phyloP scores from a whole-genome alignment of 345 rosid species.

The Eutrema heterophyllum region DNA sequence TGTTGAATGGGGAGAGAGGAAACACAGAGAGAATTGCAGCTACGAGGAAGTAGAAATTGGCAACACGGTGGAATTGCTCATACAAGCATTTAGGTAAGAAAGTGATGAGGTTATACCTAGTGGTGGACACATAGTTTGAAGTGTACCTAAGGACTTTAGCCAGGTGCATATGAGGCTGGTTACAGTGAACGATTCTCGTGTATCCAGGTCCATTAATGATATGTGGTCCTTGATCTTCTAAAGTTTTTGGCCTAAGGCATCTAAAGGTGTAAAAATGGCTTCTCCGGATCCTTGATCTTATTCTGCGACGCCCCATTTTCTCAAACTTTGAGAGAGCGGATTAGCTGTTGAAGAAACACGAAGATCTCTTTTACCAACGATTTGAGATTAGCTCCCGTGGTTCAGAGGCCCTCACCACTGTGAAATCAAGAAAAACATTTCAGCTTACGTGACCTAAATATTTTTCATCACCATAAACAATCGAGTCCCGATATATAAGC shows the following conservation, averaged over 20 bases:
- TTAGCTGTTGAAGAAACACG: background rate
- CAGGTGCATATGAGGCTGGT: constrained; percentile 42
- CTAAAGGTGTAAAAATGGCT: constrained; percentile 75
- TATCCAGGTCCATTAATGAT: constrained; percentile 27
- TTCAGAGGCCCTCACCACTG: constrained; percentile 21
- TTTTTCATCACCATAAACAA: background rate
- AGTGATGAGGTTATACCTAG: constrained; percentile 51
- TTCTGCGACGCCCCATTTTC: constrained; percentile 65
- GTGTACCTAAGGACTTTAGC: constrained; percentile 43
- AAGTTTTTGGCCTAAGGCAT: constrained; percentile 26
- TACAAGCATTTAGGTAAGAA: constrained; percentile 69
- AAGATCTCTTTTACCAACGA: background rate
- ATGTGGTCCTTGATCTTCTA: constrained; percentile 27
- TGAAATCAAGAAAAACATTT: constrained; percentile 4
- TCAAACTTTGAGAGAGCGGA: background rate
- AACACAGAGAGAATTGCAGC: constrained; percentile 48
- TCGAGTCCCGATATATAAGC: background rate
- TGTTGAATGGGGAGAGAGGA: constrained; percentile 43
- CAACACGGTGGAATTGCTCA: constrained; percentile 78
- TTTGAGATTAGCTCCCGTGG: background rate
- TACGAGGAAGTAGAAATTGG: constrained; percentile 65
- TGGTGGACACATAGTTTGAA: constrained; percentile 58
- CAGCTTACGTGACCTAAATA: background rate
- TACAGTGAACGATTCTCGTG: constrained; percentile 39
- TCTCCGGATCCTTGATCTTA: constrained; percentile 59